A percentile compares a stretch with the other conserved stretches of the same genome.
Evolutionary conservation across 2,329 filamentous ascomycete genomes (phyloP).

Genomic region (Talaromyces albobiverticillius): DNA sequence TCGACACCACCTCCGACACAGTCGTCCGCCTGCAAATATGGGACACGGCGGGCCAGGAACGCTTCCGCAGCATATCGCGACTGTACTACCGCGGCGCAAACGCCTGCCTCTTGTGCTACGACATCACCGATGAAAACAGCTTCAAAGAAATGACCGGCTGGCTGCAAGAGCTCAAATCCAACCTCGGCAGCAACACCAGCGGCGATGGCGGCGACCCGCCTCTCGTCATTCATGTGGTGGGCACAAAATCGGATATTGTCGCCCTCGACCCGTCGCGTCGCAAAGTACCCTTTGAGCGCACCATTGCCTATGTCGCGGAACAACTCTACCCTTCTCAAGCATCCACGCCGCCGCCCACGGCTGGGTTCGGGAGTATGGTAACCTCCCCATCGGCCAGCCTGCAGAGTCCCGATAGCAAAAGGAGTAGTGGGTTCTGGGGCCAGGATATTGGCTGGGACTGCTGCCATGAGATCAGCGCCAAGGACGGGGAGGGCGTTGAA

Average conservation of each 20-base stretch:
- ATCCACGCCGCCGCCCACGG: slow-evolving; percentile 66
- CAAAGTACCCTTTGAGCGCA: slow-evolving; percentile 89
- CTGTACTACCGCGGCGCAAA: slow-evolving; percentile 96
- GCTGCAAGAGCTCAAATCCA: slow-evolving; percentile 79
- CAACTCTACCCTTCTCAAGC: slow-evolving; percentile 72
- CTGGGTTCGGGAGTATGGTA: slow-evolving; percentile 38
- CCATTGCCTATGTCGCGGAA: slow-evolving; percentile 92
- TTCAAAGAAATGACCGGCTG: slow-evolving; percentile 92
- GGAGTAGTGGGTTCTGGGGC: slow-evolving; percentile 63
- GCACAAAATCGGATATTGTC: slow-evolving; percentile 89
- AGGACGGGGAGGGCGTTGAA: slow-evolving; percentile 91
- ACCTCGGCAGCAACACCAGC: slow-evolving; percentile 49
- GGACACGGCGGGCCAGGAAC: slow-evolving; percentile 94
- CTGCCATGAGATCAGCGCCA: slow-evolving; percentile 93
- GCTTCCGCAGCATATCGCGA: slow-evolving; percentile 89
- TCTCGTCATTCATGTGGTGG: slow-evolving; percentile 89
- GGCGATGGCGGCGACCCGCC: slow-evolving; percentile 46
- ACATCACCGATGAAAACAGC: slow-evolving; percentile 80
- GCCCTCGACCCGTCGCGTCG: slow-evolving; percentile 74
- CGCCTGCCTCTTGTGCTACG: slow-evolving; percentile 90
- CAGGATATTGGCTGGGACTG: slow-evolving; percentile 95
- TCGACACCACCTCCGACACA: slow-evolving; percentile 81
- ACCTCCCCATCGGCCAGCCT: slow-evolving; percentile 19
- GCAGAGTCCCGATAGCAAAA: slow-evolving; percentile 42
- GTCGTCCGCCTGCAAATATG: slow-evolving; percentile 90